A percentile compares a stretch with the other conserved stretches of the same genome.
Conservation (phyloP, 805 yeast species). For the Metschnikowia anglica region DNA sequence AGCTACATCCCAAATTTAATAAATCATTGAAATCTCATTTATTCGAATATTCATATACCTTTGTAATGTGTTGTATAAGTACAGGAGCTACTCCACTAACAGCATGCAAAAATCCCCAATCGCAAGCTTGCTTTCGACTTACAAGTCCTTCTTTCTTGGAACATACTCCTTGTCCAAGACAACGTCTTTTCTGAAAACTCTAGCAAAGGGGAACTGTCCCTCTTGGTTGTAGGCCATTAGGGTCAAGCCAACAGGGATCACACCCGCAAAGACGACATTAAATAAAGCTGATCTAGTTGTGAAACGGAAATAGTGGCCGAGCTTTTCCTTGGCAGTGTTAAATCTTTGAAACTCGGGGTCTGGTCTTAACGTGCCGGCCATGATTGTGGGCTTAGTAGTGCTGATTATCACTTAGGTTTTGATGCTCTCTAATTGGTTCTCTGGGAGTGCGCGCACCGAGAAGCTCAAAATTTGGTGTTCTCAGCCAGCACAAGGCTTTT, state of each 20-base stretch:
- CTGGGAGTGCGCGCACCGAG: conserved; percentile 18
- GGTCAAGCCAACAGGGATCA: conserved; percentile 39
- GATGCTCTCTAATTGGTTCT: conserved; percentile 21
- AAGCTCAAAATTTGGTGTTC: background rate
- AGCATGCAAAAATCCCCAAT: conserved; percentile 7
- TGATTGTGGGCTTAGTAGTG: conserved; percentile 12
- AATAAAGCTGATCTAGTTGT: conserved; percentile 38
- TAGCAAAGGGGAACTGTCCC: conserved; percentile 35
- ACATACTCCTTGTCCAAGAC: conserved; percentile 39
- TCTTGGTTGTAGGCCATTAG: conserved; percentile 38
- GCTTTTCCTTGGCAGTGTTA: conserved; percentile 42
- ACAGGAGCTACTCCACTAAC: conserved; percentile 1
- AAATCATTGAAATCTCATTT: conserved; percentile 1
- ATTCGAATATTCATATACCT: conserved; percentile 1
- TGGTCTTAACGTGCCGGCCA: conserved; percentile 47
- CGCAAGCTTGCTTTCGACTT: conserved; percentile 6
- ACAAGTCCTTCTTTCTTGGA: conserved; percentile 47
- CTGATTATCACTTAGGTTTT: conserved; percentile 6
- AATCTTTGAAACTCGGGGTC: conserved; percentile 43
- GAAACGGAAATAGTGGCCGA: conserved; percentile 44
- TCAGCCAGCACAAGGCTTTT: conserved; percentile 3
- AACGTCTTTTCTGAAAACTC: conserved; percentile 37
- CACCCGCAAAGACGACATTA: conserved; percentile 38
- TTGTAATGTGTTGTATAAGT: background rate
- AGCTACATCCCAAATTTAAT: background rate